Evolutionary conservation across 2,329 filamentous ascomycete species (phyloP).

Genomic region (Exserohilum rostratum): DNA sequence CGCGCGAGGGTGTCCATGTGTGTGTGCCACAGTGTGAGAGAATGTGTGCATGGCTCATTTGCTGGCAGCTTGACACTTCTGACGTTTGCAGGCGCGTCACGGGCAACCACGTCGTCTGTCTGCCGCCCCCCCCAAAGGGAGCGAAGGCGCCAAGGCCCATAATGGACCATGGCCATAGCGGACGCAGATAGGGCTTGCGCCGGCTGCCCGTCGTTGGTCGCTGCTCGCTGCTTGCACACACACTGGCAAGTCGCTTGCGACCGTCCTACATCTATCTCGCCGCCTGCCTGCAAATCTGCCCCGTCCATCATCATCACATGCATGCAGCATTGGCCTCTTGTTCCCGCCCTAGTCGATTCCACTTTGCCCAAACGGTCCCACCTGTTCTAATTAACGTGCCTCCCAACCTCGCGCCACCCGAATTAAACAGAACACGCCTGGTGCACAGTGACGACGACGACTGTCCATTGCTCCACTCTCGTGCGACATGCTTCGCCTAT

Average conservation of each 20-base stretch:
- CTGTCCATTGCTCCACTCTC: constrained; percentile 3
- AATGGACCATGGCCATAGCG: no score
- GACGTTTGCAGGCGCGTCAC: neutral
- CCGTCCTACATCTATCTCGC: no score
- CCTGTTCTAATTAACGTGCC: constrained; percentile 1
- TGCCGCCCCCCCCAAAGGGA: no score
- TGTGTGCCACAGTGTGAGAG: no score
- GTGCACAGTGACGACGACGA: neutral
- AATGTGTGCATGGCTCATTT: neutral
- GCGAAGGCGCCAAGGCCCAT: no score
- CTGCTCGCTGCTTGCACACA: no score
- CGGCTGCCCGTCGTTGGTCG: no score
- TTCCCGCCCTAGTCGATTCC: neutral
- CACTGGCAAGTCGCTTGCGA: no score
- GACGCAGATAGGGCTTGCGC: no score
- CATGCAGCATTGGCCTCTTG: neutral
- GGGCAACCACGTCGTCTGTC: neutral
- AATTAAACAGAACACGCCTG: neutral
- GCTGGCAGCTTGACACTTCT: neutral
- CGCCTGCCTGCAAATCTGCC: constrained; percentile 1
- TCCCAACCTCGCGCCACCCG: neutral
- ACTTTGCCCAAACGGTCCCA: constrained; percentile 3
- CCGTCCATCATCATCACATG: neutral
- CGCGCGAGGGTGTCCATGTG: no score
- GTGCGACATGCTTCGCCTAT: neutral